Percentiles rank a stretch among this genome's conserved stretches.
Conservation (phyloP, 495 filamentous ascomycete genomes). For the Talaromyces ruber region DNA sequence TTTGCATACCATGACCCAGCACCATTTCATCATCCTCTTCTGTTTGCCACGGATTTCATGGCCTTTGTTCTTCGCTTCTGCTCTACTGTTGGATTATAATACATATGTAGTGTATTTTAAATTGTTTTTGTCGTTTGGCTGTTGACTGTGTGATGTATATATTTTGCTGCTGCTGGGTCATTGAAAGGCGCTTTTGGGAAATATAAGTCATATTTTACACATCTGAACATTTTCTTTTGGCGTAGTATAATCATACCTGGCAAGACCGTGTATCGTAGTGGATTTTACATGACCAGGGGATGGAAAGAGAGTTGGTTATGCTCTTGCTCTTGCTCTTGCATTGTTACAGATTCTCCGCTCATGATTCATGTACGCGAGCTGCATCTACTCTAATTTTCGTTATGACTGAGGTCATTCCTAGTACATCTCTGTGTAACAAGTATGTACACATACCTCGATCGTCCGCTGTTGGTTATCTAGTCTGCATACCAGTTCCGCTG, state of each 20-base stretch:
- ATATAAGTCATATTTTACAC: neutral
- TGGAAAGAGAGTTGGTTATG: neutral
- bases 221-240: neutral
- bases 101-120: neutral
- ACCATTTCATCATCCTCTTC: neutral
- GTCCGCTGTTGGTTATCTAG: neutral
- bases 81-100: neutral
- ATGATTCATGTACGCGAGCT: neutral
- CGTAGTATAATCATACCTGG: neutral
- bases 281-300: neutral
- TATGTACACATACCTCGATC: neutral
- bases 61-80: neutral
- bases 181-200: neutral
- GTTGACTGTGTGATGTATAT: neutral
- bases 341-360: neutral
- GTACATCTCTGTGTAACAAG: neutral
- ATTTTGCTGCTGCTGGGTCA: neutral
- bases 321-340: neutral
- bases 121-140: neutral
- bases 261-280: neutral
- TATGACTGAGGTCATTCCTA: neutral
- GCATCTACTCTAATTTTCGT: neutral
- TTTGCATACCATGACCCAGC: neutral
- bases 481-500: neutral
- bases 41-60: neutral